These are phyloP conservation scores for Sicyos baderoa DNA, from an alignment of 306 rosid genomes.

Conservation along the genomic window DNA sequence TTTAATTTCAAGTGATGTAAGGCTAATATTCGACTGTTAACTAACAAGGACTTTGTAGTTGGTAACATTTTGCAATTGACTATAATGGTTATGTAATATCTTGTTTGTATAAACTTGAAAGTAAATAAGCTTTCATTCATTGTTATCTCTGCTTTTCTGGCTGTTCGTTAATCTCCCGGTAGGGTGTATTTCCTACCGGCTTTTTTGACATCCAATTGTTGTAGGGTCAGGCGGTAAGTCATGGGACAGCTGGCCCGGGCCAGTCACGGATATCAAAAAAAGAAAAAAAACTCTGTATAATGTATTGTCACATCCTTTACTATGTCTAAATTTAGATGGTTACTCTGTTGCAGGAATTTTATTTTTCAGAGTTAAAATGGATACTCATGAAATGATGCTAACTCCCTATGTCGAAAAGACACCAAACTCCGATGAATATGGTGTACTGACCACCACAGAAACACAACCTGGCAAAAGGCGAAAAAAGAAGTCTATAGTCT, in stretches of 20 bases:
- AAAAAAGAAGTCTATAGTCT: slow-evolving; percentile 82
- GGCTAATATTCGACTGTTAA: neutral
- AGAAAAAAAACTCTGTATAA: neutral
- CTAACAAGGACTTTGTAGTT: neutral
- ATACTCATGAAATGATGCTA: slow-evolving; percentile 29
- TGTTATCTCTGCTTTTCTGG: neutral
- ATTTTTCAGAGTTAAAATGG: neutral
- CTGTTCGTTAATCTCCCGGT: neutral
- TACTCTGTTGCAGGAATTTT: neutral
- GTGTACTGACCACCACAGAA: slow-evolving; percentile 31
- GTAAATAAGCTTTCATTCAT: neutral
- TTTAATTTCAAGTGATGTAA: neutral
- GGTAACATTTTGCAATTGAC: neutral
- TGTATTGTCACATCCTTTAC: neutral
- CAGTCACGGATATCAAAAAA: too few relatives aligned
- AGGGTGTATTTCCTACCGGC: too few relatives aligned
- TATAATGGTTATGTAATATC: neutral
- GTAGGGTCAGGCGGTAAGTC: too few relatives aligned
- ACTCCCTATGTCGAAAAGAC: slow-evolving; percentile 14
- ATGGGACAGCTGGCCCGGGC: too few relatives aligned
- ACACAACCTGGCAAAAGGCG: slow-evolving; percentile 75
- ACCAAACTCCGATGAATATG: slow-evolving; percentile 16
- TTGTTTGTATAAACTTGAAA: neutral
- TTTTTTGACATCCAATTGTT: too few relatives aligned
- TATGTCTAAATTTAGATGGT: neutral